Evolutionary conservation across 805 yeast species (phyloP).

Genomic region (Yarrowia hollandica): DNA sequence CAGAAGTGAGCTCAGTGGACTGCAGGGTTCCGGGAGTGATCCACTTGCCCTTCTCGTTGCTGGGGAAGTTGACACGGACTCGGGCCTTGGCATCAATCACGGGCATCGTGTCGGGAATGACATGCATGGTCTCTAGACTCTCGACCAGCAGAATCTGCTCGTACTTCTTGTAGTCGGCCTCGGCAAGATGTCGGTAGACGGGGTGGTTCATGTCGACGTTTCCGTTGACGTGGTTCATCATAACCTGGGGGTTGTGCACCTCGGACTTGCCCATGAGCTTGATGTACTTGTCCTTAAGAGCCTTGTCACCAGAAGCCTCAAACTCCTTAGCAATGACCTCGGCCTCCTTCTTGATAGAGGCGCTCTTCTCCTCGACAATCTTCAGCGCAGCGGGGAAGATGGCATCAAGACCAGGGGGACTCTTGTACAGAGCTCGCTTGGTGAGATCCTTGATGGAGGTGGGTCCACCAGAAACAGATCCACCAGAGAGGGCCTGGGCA

Average conservation of each 20-base stretch:
- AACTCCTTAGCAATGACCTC: slow-evolving; percentile 42
- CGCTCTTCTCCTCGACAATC: slow-evolving; percentile 53
- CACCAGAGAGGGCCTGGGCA: not conserved
- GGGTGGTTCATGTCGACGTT: slow-evolving; percentile 69
- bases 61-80: slow-evolving; percentile 73
- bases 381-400: slow-evolving; percentile 71
- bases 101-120: slow-evolving; percentile 92
- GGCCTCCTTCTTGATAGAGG: slow-evolving; percentile 46
- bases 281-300: slow-evolving; percentile 33
- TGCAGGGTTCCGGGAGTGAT: slow-evolving; percentile 75
- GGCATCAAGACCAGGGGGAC: slow-evolving; percentile 70
- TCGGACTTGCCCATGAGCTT: slow-evolving; percentile 61
- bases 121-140: slow-evolving; percentile 78
- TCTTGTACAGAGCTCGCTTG: slow-evolving; percentile 47
- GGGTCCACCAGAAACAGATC: not conserved
- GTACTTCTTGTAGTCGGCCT: slow-evolving; percentile 69
- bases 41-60: slow-evolving; percentile 58
- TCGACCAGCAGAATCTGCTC: slow-evolving; percentile 84
- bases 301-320: slow-evolving; percentile 35
- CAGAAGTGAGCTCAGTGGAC: slow-evolving; percentile 69
- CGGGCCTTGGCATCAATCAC: slow-evolving; percentile 80
- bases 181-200: slow-evolving; percentile 70
- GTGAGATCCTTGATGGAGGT: slow-evolving; percentile 17
- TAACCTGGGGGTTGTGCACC: slow-evolving; percentile 77
- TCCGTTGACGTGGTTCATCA: slow-evolving; percentile 57